Evolutionary conservation across 2,329 filamentous ascomycete genomes (phyloP), one percentile per base, ranked within the genome.

Genomic region (Westerdykella ornata): DNA sequence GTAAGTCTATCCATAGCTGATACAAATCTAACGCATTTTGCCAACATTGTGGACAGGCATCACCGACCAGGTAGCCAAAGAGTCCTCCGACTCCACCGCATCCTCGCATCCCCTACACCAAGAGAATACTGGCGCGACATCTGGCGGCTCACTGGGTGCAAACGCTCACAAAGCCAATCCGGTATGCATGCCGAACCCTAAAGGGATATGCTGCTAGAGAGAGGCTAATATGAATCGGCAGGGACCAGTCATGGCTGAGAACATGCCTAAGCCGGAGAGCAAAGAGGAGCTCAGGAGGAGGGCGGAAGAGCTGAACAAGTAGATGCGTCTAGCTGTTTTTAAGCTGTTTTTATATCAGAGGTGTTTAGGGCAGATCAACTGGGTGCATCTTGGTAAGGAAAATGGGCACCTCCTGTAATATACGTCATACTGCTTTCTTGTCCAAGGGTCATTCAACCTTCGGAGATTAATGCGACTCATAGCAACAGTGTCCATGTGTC

Each of bases 221-320:
- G 15, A 32, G 46, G 30, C 31, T 36, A 39, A 32, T 28, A 32
- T 42, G 32, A 8, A 30, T 22, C 22, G 12, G 8, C 37, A 68
- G 66, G 72, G 71, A 14, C 70, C 70, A 3, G 71, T 68, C 28
- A 62, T 70, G n/a, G 59, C 66, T 7, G 59, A 72, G 42, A 64
- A 71, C 45, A 52, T 74, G 28, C 66, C 65, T 16, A 56, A 71
- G 56, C 62, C 68, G 5, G 69, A 62, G 37, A 70, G 63, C 55
- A 73, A 72, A 57, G 72, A 73, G 49, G 70, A 72, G 52, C 56
- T 73, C 32, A 71, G 68, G 68, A 71, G 69, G 62, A 61, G 71
- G 47, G 62, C 68, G n/a, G 69, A 69, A 48, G 71, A 73, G 61
- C 45, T 74, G 51, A 74, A 74, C 60, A 71, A 73, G 53, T 68